These are phyloP conservation scores for Brassica rapa DNA, from an alignment of 345 rosid genomes.

Conservation along the genomic window DNA sequence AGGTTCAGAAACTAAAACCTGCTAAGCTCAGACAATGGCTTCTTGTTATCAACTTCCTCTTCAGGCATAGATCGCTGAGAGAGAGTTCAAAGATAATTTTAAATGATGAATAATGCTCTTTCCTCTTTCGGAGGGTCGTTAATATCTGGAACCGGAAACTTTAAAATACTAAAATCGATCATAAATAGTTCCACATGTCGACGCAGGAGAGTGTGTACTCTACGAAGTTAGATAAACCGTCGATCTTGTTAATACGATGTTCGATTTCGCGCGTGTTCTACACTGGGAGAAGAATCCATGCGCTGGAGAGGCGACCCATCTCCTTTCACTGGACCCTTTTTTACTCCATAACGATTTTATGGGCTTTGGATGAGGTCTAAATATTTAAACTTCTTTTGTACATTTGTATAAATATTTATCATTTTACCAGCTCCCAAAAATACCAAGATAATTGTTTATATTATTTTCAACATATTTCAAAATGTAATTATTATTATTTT, in stretches of 20 bases:
- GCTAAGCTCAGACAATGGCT: constrained; percentile 18
- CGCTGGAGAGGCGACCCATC: constrained; percentile 20
- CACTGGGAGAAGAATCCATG: background rate
- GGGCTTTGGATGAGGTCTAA: constrained; percentile 22
- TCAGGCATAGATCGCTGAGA: constrained; percentile 38
- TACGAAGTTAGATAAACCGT: background rate
- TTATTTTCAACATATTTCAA: background rate
- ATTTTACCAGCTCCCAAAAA: background rate
- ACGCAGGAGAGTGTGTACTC: background rate
- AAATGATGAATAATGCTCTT: constrained; percentile 19
- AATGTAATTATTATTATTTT: background rate
- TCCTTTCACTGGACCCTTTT: constrained; percentile 22
- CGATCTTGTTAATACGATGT: background rate
- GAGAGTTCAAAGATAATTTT: constrained; percentile 13
- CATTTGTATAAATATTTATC: background rate
- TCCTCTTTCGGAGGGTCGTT: constrained; percentile 24
- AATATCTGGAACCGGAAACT: constrained; percentile 24
- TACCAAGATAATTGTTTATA: background rate
- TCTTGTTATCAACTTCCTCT: constrained; percentile 36
- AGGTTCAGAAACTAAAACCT: constrained; percentile 29
- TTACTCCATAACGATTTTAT: constrained; percentile 25
- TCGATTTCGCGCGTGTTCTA: background rate
- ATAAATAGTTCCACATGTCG: background rate
- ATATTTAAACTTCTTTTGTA: background rate
- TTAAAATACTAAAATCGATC: background rate